These are phyloP conservation scores for Penicillium verhagenii DNA, from an alignment of 495 filamentous ascomycete genomes.

Conservation along the genomic window DNA sequence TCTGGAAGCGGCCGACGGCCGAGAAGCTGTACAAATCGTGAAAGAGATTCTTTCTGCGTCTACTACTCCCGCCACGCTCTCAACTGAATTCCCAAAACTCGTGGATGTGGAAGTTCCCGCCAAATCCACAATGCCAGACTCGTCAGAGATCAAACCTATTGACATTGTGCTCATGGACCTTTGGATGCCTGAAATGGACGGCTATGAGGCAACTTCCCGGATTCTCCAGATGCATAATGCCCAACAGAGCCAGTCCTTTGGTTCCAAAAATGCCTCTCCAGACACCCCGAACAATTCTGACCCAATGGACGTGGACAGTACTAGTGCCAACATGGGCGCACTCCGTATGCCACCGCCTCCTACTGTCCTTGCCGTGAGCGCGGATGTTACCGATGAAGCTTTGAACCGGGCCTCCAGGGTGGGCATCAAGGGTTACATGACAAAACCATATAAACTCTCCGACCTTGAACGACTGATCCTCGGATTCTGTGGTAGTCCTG, in stretches of 20 bases:
- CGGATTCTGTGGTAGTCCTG: slow-evolving; percentile 52
- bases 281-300: slow-evolving; percentile 9
- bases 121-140: slow-evolving; percentile 4
- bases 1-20: slow-evolving; percentile 69
- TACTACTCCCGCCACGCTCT: slow-evolving; percentile 5
- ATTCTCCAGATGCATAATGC: slow-evolving; percentile 59
- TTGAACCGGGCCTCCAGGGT: slow-evolving; percentile 61
- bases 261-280: slow-evolving; percentile 5
- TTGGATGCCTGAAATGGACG: slow-evolving; percentile 86
- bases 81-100: not conserved
- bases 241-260: slow-evolving; percentile 21
- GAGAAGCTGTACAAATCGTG: slow-evolving; percentile 69
- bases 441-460: slow-evolving; percentile 72
- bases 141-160: slow-evolving; percentile 44
- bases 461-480: slow-evolving; percentile 68
- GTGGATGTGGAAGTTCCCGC: not conserved
- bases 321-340: slow-evolving; percentile 2
- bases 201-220: slow-evolving; percentile 67
- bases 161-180: slow-evolving; percentile 79
- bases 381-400: slow-evolving; percentile 70
- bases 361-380: slow-evolving; percentile 70
- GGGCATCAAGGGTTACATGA: slow-evolving; percentile 77
- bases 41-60: slow-evolving; percentile 36
- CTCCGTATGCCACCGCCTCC: slow-evolving; percentile 24
- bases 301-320: slow-evolving; percentile 27